Evolutionary conservation across 2,329 filamentous ascomycete species (phyloP).

Genomic region (Elsinoe necatrix): DNA sequence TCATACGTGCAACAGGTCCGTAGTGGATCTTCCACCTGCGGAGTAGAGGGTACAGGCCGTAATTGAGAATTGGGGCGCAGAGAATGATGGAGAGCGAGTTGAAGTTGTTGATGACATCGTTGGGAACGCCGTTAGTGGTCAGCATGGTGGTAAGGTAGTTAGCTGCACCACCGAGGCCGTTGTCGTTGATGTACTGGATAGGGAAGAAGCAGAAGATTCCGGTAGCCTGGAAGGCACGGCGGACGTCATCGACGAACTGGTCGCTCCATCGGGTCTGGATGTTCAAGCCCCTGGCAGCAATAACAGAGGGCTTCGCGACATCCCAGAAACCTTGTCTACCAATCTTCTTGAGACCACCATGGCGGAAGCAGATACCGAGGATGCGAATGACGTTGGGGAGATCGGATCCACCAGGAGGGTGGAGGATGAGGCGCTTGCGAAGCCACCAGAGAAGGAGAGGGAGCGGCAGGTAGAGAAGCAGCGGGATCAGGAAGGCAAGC

Average conservation of each 20-base stretch:
- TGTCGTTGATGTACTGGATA: conserved; percentile 33
- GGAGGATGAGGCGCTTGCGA: conserved; percentile 21
- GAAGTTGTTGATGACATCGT: conserved; percentile 41
- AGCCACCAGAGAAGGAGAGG: conserved; percentile 25
- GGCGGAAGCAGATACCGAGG: conserved; percentile 19
- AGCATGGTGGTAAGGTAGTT: conserved; percentile 24
- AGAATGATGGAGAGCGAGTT: conserved; percentile 39
- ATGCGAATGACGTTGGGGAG: conserved; percentile 22
- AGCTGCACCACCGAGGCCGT: conserved; percentile 26
- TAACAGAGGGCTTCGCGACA: conserved; percentile 23
- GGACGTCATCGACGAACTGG: conserved; percentile 61
- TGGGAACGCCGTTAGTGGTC: conserved; percentile 33
- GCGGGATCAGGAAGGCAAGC: conserved; percentile 53
- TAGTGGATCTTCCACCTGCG: conserved; percentile 34
- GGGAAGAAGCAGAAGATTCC: conserved; percentile 53
- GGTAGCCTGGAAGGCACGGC: conserved; percentile 56
- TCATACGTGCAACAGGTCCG: conserved; percentile 45
- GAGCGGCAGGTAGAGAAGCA: conserved; percentile 52
- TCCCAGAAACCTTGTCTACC: conserved; percentile 22
- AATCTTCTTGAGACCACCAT: conserved; percentile 21
- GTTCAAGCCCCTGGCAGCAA: conserved; percentile 21
- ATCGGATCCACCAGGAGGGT: conserved; percentile 23
- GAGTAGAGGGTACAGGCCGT: conserved; percentile 37
- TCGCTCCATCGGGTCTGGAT: conserved; percentile 49
- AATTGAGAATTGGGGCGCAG: conserved; percentile 37